Evolutionary conservation across 768 basidiomycete genomes (phyloP).

Genomic region (Termitomyces sp.): DNA sequence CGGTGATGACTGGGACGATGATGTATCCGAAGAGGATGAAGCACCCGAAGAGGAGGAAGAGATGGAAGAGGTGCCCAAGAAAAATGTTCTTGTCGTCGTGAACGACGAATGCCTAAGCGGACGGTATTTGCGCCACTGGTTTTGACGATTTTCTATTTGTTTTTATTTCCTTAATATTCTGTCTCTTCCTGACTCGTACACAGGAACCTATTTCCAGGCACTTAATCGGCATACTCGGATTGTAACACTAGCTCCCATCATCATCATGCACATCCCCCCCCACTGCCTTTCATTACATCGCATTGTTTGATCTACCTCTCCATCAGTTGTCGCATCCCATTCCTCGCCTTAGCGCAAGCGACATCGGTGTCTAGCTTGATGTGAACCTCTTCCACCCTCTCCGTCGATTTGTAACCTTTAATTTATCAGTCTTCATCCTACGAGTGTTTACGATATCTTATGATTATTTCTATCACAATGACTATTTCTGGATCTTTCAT

Average conservation of each 20-base stretch:
- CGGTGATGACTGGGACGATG: constrained; percentile 14
- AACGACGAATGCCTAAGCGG: constrained; percentile 8
- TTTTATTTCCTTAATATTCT: not conserved
- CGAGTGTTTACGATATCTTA: too few relatives aligned
- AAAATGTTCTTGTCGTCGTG: constrained; percentile 13
- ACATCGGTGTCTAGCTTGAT: not conserved
- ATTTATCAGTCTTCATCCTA: not conserved
- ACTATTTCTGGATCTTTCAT: not conserved
- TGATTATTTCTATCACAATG: too few relatives aligned
- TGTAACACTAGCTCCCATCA: constrained; percentile 1
- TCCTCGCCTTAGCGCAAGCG: not conserved
- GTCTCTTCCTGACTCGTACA: not conserved
- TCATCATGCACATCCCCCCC: not conserved
- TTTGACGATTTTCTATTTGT: constrained; percentile 1
- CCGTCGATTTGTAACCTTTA: not conserved
- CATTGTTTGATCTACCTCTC: not conserved
- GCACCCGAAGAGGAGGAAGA: constrained; percentile 18
- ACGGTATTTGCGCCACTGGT: constrained; percentile 3
- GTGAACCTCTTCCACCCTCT: not conserved
- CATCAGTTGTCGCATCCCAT: not conserved
- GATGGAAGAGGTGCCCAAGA: constrained; percentile 9
- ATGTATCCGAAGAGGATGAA: constrained; percentile 1
- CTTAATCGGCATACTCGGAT: not conserved
- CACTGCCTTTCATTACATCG: not conserved
- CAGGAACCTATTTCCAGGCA: not conserved